These are phyloP conservation scores for Cardamine occulta DNA, from an alignment of 345 rosid species.

Conservation along the genomic window DNA sequence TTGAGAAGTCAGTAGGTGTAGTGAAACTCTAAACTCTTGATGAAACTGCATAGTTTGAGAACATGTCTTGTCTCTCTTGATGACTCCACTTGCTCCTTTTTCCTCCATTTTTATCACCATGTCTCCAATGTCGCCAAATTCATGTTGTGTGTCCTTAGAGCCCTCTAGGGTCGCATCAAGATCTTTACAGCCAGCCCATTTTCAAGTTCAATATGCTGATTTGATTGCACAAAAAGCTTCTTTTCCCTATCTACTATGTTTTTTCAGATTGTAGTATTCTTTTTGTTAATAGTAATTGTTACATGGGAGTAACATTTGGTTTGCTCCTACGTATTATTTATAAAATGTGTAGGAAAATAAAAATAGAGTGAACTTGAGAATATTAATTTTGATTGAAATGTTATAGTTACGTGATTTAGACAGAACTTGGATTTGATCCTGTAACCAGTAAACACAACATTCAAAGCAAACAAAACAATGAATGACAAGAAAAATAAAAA, in stretches of 20 bases:
- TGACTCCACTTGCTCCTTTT: no score
- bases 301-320: background rate
- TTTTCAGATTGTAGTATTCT: background rate
- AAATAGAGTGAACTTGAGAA: background rate
- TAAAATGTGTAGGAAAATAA: background rate
- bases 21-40: no score
- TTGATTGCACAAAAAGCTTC: no score
- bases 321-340: background rate
- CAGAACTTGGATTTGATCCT: conserved; percentile 24
- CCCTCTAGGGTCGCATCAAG: no score
- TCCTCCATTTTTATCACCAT: no score
- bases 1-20: no score
- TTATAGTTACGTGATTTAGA: background rate
- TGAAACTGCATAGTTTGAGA: no score
- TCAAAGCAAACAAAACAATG: background rate
- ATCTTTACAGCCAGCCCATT: background rate
- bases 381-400: background rate
- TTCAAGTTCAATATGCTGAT: background rate
- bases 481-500: background rate
- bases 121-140: no score
- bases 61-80: no score
- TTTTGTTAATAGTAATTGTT: no score
- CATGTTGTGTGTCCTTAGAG: no score
- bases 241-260: background rate
- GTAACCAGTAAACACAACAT: conserved; percentile 23